Percentiles rank a stretch among this genome's conserved stretches.
Conservation (phyloP, 2,329 filamentous ascomycete genomes). For the Thelonectria rubi region DNA sequence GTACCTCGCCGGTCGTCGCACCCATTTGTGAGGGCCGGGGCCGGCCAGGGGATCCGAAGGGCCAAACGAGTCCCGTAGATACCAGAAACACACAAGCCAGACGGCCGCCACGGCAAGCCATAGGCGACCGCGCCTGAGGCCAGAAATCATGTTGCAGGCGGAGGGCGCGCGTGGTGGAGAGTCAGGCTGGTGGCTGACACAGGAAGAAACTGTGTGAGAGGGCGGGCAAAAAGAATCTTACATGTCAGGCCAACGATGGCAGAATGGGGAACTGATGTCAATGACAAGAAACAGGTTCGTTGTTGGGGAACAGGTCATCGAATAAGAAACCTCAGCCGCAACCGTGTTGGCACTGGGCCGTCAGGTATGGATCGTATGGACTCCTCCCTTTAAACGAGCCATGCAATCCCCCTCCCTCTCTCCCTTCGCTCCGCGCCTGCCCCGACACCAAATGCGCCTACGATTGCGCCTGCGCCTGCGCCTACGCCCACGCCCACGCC, state of each 20-base stretch:
- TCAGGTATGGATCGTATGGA: background rate
- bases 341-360: background rate
- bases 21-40: slow-evolving; percentile 37
- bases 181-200: slow-evolving; percentile 6
- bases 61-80: slow-evolving; percentile 37
- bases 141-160: slow-evolving; percentile 15
- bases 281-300: slow-evolving; percentile 9
- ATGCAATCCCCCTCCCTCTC: background rate
- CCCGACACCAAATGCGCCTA: background rate
- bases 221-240: slow-evolving; percentile 14
- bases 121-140: slow-evolving; percentile 38
- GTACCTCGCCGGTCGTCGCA: slow-evolving; percentile 34
- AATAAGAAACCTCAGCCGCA: slow-evolving; percentile 1
- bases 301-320: slow-evolving; percentile 11
- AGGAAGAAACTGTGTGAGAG: slow-evolving; percentile 8
- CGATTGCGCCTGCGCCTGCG: background rate
- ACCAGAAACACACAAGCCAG: slow-evolving; percentile 41
- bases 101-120: slow-evolving; percentile 37
- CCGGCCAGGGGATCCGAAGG: slow-evolving; percentile 35
- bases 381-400: slow-evolving; percentile 1
- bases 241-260: slow-evolving; percentile 21
- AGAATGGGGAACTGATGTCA: slow-evolving; percentile 14
- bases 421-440: background rate
- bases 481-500: background rate
- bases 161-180: slow-evolving; percentile 7